These are phyloP conservation scores for Lasiodiplodia theobromae DNA, from an alignment of 2,329 filamentous ascomycete genomes.

Conservation along the genomic window DNA sequence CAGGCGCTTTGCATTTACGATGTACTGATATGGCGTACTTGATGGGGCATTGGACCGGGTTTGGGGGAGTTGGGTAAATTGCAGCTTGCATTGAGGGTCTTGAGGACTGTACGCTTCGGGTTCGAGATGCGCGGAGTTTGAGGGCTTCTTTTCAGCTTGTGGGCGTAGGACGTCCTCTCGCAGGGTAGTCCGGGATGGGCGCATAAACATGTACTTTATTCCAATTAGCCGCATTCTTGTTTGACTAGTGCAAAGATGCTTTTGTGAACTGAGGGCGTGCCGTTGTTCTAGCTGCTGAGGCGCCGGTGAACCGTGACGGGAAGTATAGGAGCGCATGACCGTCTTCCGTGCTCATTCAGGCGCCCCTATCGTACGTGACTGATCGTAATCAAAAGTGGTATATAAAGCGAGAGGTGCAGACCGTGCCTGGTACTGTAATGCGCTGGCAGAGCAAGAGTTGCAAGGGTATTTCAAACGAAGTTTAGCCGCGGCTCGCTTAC, in stretches of 20 bases:
- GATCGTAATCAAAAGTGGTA: background rate
- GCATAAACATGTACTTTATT: conserved; percentile 4
- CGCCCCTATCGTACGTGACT: background rate
- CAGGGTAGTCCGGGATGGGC: background rate
- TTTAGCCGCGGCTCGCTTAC: conserved; percentile 14
- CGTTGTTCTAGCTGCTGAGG: background rate
- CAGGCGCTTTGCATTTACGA: conserved; percentile 1
- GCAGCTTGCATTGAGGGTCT: conserved; percentile 3
- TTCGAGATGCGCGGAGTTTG: background rate
- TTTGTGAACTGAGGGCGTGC: conserved; percentile 4
- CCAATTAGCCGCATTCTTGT: conserved; percentile 12
- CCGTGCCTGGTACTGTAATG: background rate
- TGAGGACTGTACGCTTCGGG: background rate
- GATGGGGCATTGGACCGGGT: conserved; percentile 12
- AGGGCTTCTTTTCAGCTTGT: background rate
- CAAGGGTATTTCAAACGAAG: background rate
- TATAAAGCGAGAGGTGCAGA: background rate
- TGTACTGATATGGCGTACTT: background rate
- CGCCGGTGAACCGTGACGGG: conserved; percentile 5
- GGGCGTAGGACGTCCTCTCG: background rate
- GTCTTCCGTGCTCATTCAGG: background rate
- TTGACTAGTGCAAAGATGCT: conserved; percentile 10
- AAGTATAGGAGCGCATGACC: conserved; percentile 3
- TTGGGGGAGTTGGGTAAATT: conserved; percentile 1
- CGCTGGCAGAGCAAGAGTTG: background rate